A percentile compares a stretch with the other conserved stretches of the same genome.
These are phyloP conservation scores for Trichophyton benhamiae DNA, from an alignment of 2,329 filamentous ascomycete species.

Conservation along the genomic window DNA sequence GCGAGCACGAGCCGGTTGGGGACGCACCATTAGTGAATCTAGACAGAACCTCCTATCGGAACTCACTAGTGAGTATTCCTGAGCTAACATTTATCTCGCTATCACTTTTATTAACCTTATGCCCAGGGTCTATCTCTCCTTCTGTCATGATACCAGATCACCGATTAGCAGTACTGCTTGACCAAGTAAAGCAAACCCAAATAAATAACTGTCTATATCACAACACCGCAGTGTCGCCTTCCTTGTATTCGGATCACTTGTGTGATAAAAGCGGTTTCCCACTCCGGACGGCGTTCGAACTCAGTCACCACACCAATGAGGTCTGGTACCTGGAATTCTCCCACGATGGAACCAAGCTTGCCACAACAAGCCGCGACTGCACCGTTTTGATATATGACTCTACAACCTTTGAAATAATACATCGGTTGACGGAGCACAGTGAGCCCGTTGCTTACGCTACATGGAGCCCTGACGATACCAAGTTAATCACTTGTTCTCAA, in stretches of 20 bases:
- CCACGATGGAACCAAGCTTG: constrained; percentile 68
- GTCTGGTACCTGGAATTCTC: constrained; percentile 91
- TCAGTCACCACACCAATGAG: constrained; percentile 64
- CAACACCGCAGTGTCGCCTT: constrained; percentile 65
- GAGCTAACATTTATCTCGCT: neutral
- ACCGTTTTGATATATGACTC: constrained; percentile 75
- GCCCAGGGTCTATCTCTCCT: constrained; percentile 72
- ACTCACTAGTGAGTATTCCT: constrained; percentile 56
- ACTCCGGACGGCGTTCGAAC: constrained; percentile 54
- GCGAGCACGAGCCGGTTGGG: constrained; percentile 66
- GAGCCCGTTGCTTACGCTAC: constrained; percentile 64
- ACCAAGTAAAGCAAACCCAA: constrained; percentile 73
- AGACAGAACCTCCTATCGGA: constrained; percentile 64
- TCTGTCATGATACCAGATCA: constrained; percentile 95
- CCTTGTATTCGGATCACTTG: constrained; percentile 75
- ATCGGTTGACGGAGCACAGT: constrained; percentile 53
- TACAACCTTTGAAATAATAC: constrained; percentile 51
- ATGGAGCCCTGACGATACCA: constrained; percentile 85
- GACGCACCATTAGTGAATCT: constrained; percentile 64
- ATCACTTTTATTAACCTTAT: constrained; percentile 13
- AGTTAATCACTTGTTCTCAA: constrained; percentile 70
- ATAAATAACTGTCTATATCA: constrained; percentile 79
- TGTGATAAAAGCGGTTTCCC: constrained; percentile 76
- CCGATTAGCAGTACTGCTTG: constrained; percentile 65
- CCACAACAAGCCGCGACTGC: constrained; percentile 66